Evolutionary conservation across 768 basidiomycete species (phyloP).

Genomic region (Boletus pseudopeckii): DNA sequence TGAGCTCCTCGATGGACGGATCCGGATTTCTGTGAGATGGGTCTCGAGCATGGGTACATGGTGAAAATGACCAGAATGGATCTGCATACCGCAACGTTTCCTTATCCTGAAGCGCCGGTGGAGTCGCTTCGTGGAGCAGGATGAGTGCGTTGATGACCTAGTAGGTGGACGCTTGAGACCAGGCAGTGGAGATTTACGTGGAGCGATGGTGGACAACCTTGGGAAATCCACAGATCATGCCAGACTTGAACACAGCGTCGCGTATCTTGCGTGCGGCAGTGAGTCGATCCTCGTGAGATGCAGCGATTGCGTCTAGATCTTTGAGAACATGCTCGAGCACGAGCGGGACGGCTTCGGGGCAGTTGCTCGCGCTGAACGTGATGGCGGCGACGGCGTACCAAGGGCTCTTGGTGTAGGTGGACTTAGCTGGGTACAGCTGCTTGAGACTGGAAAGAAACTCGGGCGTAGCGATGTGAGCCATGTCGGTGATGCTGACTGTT

Average conservation of each 20-base stretch:
- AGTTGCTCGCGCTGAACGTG: slow-evolving; percentile 56
- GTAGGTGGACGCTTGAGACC: neutral
- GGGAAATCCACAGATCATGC: slow-evolving; percentile 54
- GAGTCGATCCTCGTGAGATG: slow-evolving; percentile 34
- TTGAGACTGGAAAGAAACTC: slow-evolving; percentile 44
- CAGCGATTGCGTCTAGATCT: slow-evolving; percentile 37
- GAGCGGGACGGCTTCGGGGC: slow-evolving; percentile 52
- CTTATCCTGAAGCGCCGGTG: slow-evolving; percentile 48
- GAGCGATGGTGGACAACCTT: slow-evolving; percentile 37
- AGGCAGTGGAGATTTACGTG: too few relatives aligned
- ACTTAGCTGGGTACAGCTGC: slow-evolving; percentile 39
- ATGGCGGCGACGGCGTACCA: slow-evolving; percentile 62
- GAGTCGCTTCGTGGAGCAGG: slow-evolving; percentile 48
- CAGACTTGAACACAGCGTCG: slow-evolving; percentile 62
- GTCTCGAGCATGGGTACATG: neutral
- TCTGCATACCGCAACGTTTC: slow-evolving; percentile 42
- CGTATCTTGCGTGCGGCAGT: slow-evolving; percentile 52
- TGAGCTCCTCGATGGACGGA: slow-evolving; percentile 42
- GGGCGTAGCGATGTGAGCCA: slow-evolving; percentile 35
- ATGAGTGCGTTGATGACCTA: slow-evolving; percentile 54
- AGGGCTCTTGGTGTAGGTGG: slow-evolving; percentile 36
- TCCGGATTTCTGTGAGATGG: slow-evolving; percentile 36
- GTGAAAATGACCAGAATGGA: neutral
- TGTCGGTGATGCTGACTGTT: neutral
- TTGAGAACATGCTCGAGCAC: slow-evolving; percentile 50